Evolutionary conservation across 129 eudicot species (phyloP), one percentile per base, ranked within the genome.

Genomic region (Centella asiatica): DNA sequence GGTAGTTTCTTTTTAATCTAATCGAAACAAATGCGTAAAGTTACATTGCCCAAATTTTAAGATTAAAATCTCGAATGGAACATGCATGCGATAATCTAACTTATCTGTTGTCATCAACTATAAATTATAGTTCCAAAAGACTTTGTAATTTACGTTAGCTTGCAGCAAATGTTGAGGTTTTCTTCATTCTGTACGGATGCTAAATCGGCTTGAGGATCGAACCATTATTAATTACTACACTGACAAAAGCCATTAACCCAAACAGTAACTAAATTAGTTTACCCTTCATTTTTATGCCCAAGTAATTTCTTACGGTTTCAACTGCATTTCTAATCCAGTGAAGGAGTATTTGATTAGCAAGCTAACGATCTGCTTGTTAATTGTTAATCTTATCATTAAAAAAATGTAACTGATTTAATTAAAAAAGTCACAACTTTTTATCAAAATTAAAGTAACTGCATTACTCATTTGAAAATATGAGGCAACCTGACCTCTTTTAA

Each of bases 111-210:
- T 57, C 62, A 6, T 32, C 2, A 57, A 57, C 44, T 31, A 18
- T 4, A 14, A 6, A 28, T 2, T 26, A 23, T 5, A 56, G 0
- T 17, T 7, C 8, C 13, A 0, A 34, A 57, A 57, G 26, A 31
- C 62, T 19, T 57, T 57, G 62, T 33, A 31, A 56, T 0, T 31
- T 56, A 31, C 61, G 61, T 56, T 56, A 56, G 14, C 61, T 31
- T 56, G 40, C 61, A 37, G 32, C n/a, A 15, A 54, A 8, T 22
- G 26, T 24, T 24, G 31, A 57, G 22, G 44, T 57, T 32, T 39
- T 32, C 27, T 57, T 57, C 62, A 32, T n/a, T 26, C 0, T 7
- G 44, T 55, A 17, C 4, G 17, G 61, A 56, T 56, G 61, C 44
- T 56, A 56, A 54, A 54, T 8, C 61, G 61, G 61, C 40, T 56